These are phyloP conservation scores for Wickerhamomyces xylosicus DNA, from an alignment of 805 yeast species.

Conservation along the genomic window DNA sequence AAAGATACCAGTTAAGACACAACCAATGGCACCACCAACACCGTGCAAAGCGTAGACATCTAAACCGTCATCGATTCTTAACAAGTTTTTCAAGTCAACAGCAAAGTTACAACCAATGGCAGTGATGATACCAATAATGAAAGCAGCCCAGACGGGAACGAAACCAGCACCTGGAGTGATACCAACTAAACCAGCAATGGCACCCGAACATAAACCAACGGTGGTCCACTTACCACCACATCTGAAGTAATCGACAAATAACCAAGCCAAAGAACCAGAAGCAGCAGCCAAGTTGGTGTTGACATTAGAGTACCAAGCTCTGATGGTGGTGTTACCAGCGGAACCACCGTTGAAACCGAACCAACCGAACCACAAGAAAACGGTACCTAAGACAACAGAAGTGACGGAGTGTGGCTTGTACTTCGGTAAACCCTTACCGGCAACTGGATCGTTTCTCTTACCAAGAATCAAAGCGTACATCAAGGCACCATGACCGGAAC, in stretches of 20 bases:
- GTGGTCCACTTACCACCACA: slow-evolving; percentile 87
- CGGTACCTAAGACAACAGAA: slow-evolving; percentile 84
- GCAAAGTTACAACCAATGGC: slow-evolving; percentile 77
- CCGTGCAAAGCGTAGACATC: slow-evolving; percentile 93
- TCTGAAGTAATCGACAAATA: slow-evolving; percentile 76
- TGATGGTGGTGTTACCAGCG: slow-evolving; percentile 84
- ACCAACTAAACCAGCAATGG: slow-evolving; percentile 88
- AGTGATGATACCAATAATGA: slow-evolving; percentile 73
- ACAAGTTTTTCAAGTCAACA: slow-evolving; percentile 61
- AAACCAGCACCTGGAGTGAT: slow-evolving; percentile 96
- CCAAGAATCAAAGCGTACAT: slow-evolving; percentile 90
- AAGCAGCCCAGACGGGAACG: slow-evolving; percentile 86
- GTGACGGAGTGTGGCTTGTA: slow-evolving; percentile 93
- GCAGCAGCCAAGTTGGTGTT: slow-evolving; percentile 94
- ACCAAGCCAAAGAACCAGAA: slow-evolving; percentile 88
- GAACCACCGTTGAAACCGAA: slow-evolving; percentile 98
- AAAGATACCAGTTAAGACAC: slow-evolving; percentile 79
- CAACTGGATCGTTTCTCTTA: slow-evolving; percentile 77
- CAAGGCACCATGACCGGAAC: slow-evolving; percentile 90
- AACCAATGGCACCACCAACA: slow-evolving; percentile 84
- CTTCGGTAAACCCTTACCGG: slow-evolving; percentile 64
- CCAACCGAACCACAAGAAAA: slow-evolving; percentile 98
- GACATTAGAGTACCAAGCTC: slow-evolving; percentile 90
- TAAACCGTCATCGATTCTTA: slow-evolving; percentile 87
- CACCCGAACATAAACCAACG: slow-evolving; percentile 90